phyloP scores from a whole-genome alignment of 2,329 filamentous ascomycete species.

The Aspergillus cejpii region DNA sequence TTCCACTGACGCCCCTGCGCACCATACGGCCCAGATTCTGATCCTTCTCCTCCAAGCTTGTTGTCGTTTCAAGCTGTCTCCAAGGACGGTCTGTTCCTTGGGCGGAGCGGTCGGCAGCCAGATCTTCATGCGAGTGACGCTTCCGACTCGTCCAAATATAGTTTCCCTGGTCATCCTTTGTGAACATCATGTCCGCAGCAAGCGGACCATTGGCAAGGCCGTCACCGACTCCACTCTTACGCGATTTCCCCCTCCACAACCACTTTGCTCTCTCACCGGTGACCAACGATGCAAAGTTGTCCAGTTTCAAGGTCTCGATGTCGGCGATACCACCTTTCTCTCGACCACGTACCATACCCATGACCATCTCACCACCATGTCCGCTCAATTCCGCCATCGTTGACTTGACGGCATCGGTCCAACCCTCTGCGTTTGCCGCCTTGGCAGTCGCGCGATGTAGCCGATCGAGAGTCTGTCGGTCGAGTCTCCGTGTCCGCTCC shows the following conservation, averaged over 20 bases:
- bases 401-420: constrained; percentile 89
- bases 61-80: constrained; percentile 26
- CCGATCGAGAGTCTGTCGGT: constrained; percentile 72
- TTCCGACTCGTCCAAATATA: constrained; percentile 42
- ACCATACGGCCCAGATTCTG: constrained; percentile 55
- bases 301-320: constrained; percentile 84
- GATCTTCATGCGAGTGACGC: constrained; percentile 37
- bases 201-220: constrained; percentile 26
- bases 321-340: constrained; percentile 88
- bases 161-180: constrained; percentile 42
- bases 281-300: constrained; percentile 69
- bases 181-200: constrained; percentile 40
- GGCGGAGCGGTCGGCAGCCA: constrained; percentile 24
- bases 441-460: constrained; percentile 82
- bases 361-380: constrained; percentile 87
- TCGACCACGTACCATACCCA: constrained; percentile 82
- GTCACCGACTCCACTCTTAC: constrained; percentile 48
- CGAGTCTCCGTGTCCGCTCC: constrained; percentile 67
- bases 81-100: constrained; percentile 28
- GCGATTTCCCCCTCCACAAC: constrained; percentile 88
- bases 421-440: constrained; percentile 79
- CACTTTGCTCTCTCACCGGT: constrained; percentile 82
- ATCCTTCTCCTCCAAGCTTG: constrained; percentile 34
- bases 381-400: constrained; percentile 90
- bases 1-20: constrained; percentile 72